Evolutionary conservation across 176 grass and related monocot genomes (phyloP).

Genomic region (Oryza meridionalis): DNA sequence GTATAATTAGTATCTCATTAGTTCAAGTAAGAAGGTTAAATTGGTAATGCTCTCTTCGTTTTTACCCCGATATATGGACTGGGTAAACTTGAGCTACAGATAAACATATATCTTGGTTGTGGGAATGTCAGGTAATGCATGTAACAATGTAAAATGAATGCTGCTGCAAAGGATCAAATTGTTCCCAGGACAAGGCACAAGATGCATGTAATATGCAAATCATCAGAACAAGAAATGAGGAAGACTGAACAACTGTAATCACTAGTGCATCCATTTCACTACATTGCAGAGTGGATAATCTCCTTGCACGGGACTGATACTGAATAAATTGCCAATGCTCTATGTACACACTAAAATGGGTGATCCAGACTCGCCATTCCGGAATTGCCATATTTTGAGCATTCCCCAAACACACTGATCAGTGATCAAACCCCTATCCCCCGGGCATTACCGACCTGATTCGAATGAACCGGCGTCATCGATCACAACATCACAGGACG

Average conservation of each 20-base stretch:
- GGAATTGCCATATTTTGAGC: background rate
- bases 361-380: background rate
- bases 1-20: background rate
- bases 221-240: background rate
- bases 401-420: background rate
- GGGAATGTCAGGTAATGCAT: background rate
- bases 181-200: background rate
- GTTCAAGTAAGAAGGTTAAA: background rate
- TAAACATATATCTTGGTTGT: background rate
- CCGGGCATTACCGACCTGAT: constrained; percentile 1
- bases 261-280: constrained; percentile 11
- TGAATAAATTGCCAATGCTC: background rate
- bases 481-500: background rate
- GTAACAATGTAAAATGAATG: background rate
- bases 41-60: background rate
- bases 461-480: background rate
- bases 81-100: background rate
- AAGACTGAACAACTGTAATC: background rate
- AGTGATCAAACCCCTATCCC: background rate
- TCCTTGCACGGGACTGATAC: background rate
- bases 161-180: background rate
- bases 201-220: background rate
- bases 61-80: background rate
- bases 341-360: background rate
- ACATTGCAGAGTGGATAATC: background rate